Evolutionary conservation across 176 grass and related monocot genomes (phyloP).

Genomic region (Typha latifolia): DNA sequence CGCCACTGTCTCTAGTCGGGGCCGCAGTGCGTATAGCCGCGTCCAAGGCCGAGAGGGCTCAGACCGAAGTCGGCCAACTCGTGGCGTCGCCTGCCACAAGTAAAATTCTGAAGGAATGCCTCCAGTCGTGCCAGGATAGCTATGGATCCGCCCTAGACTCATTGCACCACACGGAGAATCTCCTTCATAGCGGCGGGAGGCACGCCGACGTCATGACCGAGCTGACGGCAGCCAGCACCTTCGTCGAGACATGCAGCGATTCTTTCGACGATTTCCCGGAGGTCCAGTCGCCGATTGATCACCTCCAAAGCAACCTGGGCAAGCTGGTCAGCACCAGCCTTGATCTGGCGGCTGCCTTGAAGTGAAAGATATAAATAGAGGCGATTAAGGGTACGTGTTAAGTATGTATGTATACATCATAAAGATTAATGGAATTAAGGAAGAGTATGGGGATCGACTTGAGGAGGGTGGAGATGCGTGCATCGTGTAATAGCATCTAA

Average conservation of each 20-base stretch:
- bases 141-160: slow-evolving; percentile 39
- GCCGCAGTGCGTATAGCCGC: slow-evolving; percentile 14
- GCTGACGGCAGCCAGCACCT: slow-evolving; percentile 38
- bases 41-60: slow-evolving; percentile 26
- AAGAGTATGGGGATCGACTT: too few species aligned
- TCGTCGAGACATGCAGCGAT: slow-evolving; percentile 41
- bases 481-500: too few species aligned
- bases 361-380: not conserved
- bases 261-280: slow-evolving; percentile 42
- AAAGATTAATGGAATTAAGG: too few species aligned
- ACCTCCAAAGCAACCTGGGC: slow-evolving; percentile 22
- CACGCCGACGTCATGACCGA: slow-evolving; percentile 28
- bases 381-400: too few species aligned
- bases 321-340: slow-evolving; percentile 50
- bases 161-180: slow-evolving; percentile 10
- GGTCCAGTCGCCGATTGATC: slow-evolving; percentile 18
- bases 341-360: slow-evolving; percentile 38
- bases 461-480: too few species aligned
- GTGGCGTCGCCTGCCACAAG: not conserved
- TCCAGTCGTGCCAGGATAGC: slow-evolving; percentile 38
- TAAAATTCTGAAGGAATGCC: slow-evolving; percentile 2
- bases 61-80: slow-evolving; percentile 9
- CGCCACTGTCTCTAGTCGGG: slow-evolving; percentile 32
- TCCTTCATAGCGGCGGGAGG: slow-evolving; percentile 26
- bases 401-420: too few species aligned